Base-by-base conservation (phyloP, 345 rosid genomes). In the Toxicodendron radicans region DNA sequence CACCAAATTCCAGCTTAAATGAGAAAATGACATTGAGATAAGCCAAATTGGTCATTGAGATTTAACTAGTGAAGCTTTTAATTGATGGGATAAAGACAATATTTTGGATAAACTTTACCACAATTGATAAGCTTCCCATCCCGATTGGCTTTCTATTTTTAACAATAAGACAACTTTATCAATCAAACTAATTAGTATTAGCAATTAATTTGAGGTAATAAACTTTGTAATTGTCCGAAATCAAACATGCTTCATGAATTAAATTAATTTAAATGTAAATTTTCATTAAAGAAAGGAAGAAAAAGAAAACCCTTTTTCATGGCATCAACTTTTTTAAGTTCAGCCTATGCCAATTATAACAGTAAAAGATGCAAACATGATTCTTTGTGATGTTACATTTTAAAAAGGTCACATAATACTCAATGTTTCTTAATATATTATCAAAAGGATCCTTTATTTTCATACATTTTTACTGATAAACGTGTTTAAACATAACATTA, bases 341-440 rank as follows among this genome's bases (percentile, higher is more conserved):
- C 20, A 67, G 49, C 7, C 11, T 33, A 7, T 8, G 38, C 33
- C 64, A 70, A 43, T 69, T 54, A 64, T 56, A 69, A n/a, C 7
- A 54, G 52, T 10, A 54, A 69, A 69, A 69, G 62, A 6, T 2
- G 20, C 1, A n/a, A 35, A 54, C 21, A 33, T 33, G 32, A 35
- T 68, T 53, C 72, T 54, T 20, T 5, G 0, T 56, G 73, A 70
- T 57, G 64, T 70, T 70, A 70, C 65, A 43, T 58, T n/a, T 17
- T n/a, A 51, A 56, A 68, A 68, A 18, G 60, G 60, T 14, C 5
- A 45, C 52, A 35, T 12, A 69, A 69, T 33, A 32, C 16, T 13
- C 20, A 58, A 43, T 32, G 41, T 7, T 27, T 49, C 7, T 12
- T 2, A 10, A 11, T 18, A 20, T 18, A 43, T 43, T 43, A 43